Evolutionary conservation across 768 basidiomycete genomes (phyloP).

Genomic region (Hortiboletus campestris): DNA sequence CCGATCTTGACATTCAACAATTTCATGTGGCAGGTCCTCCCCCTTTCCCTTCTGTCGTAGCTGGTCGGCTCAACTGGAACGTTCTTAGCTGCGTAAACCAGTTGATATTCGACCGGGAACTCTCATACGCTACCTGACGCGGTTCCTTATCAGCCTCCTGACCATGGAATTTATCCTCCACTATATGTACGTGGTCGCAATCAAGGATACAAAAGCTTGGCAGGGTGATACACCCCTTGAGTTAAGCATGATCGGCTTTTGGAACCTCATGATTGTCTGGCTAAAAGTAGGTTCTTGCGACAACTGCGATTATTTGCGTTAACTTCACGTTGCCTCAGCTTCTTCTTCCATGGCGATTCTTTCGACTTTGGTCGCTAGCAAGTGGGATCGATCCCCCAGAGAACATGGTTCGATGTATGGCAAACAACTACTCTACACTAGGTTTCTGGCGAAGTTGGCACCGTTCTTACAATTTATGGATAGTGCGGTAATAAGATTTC

Average conservation of each 20-base stretch:
- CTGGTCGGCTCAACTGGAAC: background rate
- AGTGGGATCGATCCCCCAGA: slow-evolving; percentile 94
- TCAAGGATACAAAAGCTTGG: slow-evolving; percentile 90
- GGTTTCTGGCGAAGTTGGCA: slow-evolving; percentile 99
- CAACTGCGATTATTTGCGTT: background rate
- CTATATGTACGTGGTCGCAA: slow-evolving; percentile 95
- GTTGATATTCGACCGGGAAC: slow-evolving; percentile 39
- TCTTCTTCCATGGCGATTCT: slow-evolving; percentile 94
- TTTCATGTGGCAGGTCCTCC: slow-evolving; percentile 85
- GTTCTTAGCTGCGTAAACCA: slow-evolving; percentile 59
- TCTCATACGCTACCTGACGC: slow-evolving; percentile 56
- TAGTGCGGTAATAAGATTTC: slow-evolving; percentile 60
- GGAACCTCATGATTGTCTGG: slow-evolving; percentile 97
- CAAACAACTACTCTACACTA: slow-evolving; percentile 89
- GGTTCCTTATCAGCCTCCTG: slow-evolving; percentile 69
- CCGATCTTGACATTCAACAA: slow-evolving; percentile 97
- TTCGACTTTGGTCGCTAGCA: slow-evolving; percentile 87
- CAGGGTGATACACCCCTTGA: slow-evolving; percentile 70
- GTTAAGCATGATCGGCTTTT: slow-evolving; percentile 91
- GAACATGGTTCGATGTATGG: slow-evolving; percentile 99
- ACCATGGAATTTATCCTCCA: slow-evolving; percentile 93
- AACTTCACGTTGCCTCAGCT: slow-evolving; percentile 48
- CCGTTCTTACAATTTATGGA: slow-evolving; percentile 93
- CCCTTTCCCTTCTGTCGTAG: background rate
- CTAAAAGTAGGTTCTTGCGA: slow-evolving; percentile 63